Evolutionary conservation across 83 land plant genomes (phyloP), one percentile per base, ranked within the genome.

Genomic region (Picea abies): DNA sequence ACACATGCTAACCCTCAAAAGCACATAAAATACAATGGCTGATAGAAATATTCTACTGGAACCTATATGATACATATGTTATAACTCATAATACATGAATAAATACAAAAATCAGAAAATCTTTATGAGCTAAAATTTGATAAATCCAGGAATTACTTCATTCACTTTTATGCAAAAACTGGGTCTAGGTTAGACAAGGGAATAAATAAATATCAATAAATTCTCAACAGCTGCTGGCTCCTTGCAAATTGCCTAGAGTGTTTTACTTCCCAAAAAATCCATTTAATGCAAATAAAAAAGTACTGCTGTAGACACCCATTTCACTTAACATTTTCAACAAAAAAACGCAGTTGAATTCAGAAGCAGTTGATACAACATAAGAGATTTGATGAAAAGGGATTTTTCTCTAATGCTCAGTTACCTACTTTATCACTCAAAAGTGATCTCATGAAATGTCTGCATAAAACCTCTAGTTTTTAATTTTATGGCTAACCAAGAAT

Each of bases 111-210:
- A 16, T 35, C 3, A 8, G 47, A 37, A 70, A 16, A 9, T 14
- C 39, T 70, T 35, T 70, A 70, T 70, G 39, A 35, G 47, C 39
- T 70, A 32, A 70, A 70, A 16, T 70, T 70, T 70, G 73, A 70
- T 19, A 49, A 70, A 70, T 4, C 20, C 17, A 70, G 15, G 20
- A 35, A 70, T 70, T 70, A 70, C 39, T 37, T 4, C 44, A 37
- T 37, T 37, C 73, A 35, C n/a, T 35, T 70, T 70, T 70, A 2
- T 16, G 10, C 73, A 70, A 70, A 26, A 35, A 70, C 5, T 5
- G 16, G n/a, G 7, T 35, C 39, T 70, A 20, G 35, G 73, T 35
- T 35, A 5, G 44, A 35, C 16, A 32, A 35, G 32, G 20, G 41
- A 19, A 69, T 69, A 15, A 41, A n/a, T 70, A 19, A 70, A 70